phyloP scores from a whole-genome alignment of 2,329 filamentous ascomycete genomes.

The Beauveria varroae region DNA sequence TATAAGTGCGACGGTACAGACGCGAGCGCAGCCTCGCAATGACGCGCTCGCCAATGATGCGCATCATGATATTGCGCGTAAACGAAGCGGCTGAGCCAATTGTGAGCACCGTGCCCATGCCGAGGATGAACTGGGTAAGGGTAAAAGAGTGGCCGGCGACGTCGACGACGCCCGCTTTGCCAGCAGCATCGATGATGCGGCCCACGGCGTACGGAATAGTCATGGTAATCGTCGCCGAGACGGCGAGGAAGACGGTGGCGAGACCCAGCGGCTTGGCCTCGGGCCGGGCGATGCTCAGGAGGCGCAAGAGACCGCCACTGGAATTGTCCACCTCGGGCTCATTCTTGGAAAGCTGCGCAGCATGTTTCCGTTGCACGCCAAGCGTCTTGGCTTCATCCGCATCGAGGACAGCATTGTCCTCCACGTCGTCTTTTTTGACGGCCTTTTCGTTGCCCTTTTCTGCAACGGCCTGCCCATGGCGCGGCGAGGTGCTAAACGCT shows the following conservation, averaged over 20 bases:
- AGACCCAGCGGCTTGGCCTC: conserved; percentile 70
- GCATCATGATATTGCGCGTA: conserved; percentile 82
- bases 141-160: conserved; percentile 74
- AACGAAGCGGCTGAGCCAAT: conserved; percentile 88
- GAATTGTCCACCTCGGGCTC: conserved; percentile 52
- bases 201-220: conserved; percentile 95
- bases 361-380: conserved; percentile 80
- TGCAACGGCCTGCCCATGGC: neutral
- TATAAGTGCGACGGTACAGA: conserved; percentile 83
- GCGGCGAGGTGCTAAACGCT: neutral
- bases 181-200: conserved; percentile 87
- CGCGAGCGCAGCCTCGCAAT: conserved; percentile 86
- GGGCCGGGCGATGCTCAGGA: conserved; percentile 82
- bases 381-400: neutral
- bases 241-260: conserved; percentile 76
- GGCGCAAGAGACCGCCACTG: conserved; percentile 67
- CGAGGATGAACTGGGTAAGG: conserved; percentile 80
- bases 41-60: conserved; percentile 92
- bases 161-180: conserved; percentile 60
- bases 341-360: conserved; percentile 80
- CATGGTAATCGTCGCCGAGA: conserved; percentile 94
- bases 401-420: conserved; percentile 61
- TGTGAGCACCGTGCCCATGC: conserved; percentile 67
- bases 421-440: conserved; percentile 53
- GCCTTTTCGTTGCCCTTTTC: conserved; percentile 20